Percentiles rank a stretch among this genome's conserved stretches.
Evolutionary conservation across 257 asterid species (phyloP).

Genomic region (Buddleja alternifolia): DNA sequence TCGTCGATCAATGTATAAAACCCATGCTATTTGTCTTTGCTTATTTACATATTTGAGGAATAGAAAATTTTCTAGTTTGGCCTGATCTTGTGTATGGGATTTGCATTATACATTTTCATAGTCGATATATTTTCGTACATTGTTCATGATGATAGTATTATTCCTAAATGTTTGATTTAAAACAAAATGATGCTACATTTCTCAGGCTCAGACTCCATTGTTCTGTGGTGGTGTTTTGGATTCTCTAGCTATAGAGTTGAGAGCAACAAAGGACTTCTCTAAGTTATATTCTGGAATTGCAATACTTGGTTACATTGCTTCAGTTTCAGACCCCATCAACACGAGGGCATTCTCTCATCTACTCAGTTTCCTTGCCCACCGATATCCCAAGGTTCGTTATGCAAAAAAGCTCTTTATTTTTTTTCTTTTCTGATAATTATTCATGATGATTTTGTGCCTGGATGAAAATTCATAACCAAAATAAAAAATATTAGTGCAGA

Average conservation of each 20-base stretch:
- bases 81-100: background rate
- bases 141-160: background rate
- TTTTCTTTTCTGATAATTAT: background rate
- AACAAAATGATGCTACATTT: background rate
- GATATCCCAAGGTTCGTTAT: conserved; percentile 78
- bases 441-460: no score
- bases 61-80: background rate
- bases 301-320: conserved; percentile 83
- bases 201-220: conserved; percentile 64
- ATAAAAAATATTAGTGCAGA: no score
- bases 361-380: conserved; percentile 71
- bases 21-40: background rate
- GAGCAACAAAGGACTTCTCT: conserved; percentile 81
- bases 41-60: background rate
- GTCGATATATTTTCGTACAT: background rate
- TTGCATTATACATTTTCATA: background rate
- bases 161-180: background rate
- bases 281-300: conserved; percentile 86
- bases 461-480: no score
- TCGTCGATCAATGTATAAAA: background rate
- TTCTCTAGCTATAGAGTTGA: conserved; percentile 68
- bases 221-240: conserved; percentile 76
- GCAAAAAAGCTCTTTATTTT: background rate
- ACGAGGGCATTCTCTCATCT: conserved; percentile 67
- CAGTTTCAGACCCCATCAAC: conserved; percentile 61